These are phyloP conservation scores for Hymenochaete sp. DNA, from an alignment of 1,284 basidiomycete species.

Conservation along the genomic window DNA sequence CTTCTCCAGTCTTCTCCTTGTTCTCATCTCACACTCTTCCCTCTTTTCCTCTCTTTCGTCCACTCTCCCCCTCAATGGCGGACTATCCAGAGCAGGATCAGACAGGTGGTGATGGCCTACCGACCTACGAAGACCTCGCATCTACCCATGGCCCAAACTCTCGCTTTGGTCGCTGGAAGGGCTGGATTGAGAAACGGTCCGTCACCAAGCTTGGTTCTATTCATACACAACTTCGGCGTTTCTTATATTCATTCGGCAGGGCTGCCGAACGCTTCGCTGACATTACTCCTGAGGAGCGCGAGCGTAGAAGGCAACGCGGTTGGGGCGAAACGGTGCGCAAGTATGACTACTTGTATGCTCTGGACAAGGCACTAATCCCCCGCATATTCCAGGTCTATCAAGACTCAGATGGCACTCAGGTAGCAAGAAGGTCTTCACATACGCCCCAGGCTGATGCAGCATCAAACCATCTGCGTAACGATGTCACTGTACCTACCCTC, in stretches of 20 bases:
- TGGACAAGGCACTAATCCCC: background rate
- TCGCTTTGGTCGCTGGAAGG: conserved; percentile 73
- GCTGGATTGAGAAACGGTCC: conserved; percentile 79
- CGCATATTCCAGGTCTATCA: background rate
- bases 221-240: conserved; percentile 5
- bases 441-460: background rate
- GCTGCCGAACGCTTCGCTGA: conserved; percentile 74
- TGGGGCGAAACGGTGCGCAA: conserved; percentile 53
- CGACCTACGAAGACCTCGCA: conserved; percentile 69
- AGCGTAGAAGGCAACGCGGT: conserved; percentile 51
- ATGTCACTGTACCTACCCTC: background rate
- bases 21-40: too few species aligned
- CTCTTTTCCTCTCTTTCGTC: too few species aligned
- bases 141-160: conserved; percentile 68
- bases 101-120: conserved; percentile 50
- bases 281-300: conserved; percentile 47
- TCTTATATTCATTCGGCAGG: too few species aligned
- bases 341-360: conserved; percentile 8
- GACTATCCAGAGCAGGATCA: conserved; percentile 45
- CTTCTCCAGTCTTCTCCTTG: too few species aligned
- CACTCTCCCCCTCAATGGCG: too few species aligned
- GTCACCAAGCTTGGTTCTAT: background rate
- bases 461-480: too few species aligned
- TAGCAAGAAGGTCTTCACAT: background rate
- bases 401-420: background rate